These are phyloP conservation scores for Penicillium sp. DNA, from an alignment of 2,329 filamentous ascomycete species.

Conservation along the genomic window DNA sequence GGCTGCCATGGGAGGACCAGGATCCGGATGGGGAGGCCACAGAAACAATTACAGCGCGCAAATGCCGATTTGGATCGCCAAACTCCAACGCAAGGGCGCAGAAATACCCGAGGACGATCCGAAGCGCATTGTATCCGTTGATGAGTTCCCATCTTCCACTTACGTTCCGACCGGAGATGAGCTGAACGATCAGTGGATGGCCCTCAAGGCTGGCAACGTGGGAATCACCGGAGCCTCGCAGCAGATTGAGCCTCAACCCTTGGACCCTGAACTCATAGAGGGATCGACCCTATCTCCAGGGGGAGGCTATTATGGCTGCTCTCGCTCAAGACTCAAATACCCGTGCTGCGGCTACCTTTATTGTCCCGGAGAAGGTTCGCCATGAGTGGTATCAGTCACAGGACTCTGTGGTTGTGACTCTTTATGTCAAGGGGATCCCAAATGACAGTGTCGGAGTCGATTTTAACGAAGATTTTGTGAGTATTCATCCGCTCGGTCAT, in stretches of 20 bases:
- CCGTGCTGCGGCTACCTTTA: conserved; percentile 8
- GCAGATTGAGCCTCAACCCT: not conserved
- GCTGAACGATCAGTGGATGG: conserved; percentile 35
- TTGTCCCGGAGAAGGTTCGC: conserved; percentile 58
- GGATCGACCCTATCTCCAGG: not conserved
- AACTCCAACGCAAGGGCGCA: conserved; percentile 54
- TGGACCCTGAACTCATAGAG: not conserved
- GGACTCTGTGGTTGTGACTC: conserved; percentile 61
- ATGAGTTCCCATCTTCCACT: conserved; percentile 54
- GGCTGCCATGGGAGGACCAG: conserved; percentile 27
- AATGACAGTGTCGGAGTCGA: conserved; percentile 57
- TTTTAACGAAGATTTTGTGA: conserved; percentile 50
- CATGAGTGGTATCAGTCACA: conserved; percentile 69
- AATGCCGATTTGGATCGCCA: conserved; percentile 59
- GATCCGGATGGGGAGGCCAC: conserved; percentile 11
- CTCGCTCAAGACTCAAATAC: not conserved
- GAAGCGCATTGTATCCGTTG: conserved; percentile 45
- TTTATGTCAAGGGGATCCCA: conserved; percentile 65
- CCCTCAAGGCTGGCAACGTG: conserved; percentile 28
- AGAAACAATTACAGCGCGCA: conserved; percentile 34
- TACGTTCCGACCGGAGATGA: conserved; percentile 40
- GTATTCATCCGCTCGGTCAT: conserved; percentile 12
- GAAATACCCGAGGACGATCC: conserved; percentile 52
- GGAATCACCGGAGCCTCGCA: not conserved
- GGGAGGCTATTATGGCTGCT: not conserved